Evolutionary conservation across 345 rosid species (phyloP).

Genomic region (Corymbia maculata): DNA sequence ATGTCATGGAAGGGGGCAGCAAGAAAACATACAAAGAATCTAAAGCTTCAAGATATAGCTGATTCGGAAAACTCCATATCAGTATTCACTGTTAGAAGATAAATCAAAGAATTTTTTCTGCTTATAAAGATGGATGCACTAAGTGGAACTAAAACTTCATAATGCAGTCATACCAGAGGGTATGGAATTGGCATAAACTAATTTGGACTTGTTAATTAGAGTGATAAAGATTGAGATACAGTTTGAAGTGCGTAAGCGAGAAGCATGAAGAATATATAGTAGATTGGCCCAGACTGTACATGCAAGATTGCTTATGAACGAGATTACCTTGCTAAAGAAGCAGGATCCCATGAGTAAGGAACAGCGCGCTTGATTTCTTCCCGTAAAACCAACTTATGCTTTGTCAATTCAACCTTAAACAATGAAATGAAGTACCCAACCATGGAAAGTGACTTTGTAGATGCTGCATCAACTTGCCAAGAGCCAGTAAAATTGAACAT

Average conservation of each 20-base stretch:
- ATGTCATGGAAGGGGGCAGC: background rate
- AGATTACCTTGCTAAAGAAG: constrained; percentile 77
- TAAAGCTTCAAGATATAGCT: background rate
- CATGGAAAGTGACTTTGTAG: constrained; percentile 88
- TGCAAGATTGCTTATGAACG: background rate
- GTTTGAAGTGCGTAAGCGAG: background rate
- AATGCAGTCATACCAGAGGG: background rate
- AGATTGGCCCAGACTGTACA: background rate
- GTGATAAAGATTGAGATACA: background rate
- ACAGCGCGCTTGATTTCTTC: constrained; percentile 72
- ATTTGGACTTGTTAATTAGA: background rate
- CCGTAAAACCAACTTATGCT: constrained; percentile 33
- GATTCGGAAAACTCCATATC: background rate
- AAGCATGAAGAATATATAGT: background rate
- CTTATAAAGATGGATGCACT: background rate
- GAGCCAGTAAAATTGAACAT: constrained; percentile 97
- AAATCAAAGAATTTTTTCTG: background rate
- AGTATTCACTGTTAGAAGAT: background rate
- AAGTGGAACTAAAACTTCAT: background rate
- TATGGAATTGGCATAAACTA: background rate
- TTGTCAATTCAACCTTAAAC: constrained; percentile 45
- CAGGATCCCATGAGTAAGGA: constrained; percentile 98
- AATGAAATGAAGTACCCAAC: constrained; percentile 77
- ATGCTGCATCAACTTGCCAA: constrained; percentile 88
- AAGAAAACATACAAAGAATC: background rate